phyloP scores from a whole-genome alignment of 352 stramenopile genomes.

The Phytophthora foliorum region DNA sequence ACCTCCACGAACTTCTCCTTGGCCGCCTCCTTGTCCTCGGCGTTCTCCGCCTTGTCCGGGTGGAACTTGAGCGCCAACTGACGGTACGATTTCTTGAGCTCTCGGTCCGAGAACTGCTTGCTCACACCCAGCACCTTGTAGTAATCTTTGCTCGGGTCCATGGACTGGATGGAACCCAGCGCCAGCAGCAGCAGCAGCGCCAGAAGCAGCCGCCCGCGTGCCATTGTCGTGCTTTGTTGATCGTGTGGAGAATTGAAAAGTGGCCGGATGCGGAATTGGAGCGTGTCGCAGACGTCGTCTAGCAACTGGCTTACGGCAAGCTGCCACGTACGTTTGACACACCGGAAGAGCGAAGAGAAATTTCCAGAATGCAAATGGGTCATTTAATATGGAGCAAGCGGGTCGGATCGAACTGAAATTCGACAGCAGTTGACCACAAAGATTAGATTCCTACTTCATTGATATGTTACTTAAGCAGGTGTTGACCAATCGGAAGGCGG shows the following conservation, averaged over 20 bases:
- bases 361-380: background rate
- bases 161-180: conserved; percentile 32
- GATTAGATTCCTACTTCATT: too few relatives aligned
- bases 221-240: conserved; percentile 12
- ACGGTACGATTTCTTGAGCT: conserved; percentile 90
- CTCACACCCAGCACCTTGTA: conserved; percentile 85
- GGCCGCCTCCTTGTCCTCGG: conserved; percentile 83
- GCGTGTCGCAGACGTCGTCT: background rate
- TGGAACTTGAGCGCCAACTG: conserved; percentile 92
- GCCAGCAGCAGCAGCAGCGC: conserved; percentile 39
- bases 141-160: conserved; percentile 83
- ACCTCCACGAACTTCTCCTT: conserved; percentile 94
- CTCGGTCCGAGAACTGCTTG: conserved; percentile 76
- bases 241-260: background rate
- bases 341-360: background rate
- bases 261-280: background rate
- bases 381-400: background rate
- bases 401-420: too few relatives aligned
- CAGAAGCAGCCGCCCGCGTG: conserved; percentile 29
- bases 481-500: background rate
- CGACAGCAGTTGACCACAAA: too few relatives aligned
- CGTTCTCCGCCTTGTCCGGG: conserved; percentile 89
- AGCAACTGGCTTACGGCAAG: background rate
- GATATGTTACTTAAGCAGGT: too few relatives aligned
- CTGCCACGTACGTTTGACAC: background rate